Base-by-base conservation (phyloP, 495 filamentous ascomycete species). In the Aspergillus affinis region DNA sequence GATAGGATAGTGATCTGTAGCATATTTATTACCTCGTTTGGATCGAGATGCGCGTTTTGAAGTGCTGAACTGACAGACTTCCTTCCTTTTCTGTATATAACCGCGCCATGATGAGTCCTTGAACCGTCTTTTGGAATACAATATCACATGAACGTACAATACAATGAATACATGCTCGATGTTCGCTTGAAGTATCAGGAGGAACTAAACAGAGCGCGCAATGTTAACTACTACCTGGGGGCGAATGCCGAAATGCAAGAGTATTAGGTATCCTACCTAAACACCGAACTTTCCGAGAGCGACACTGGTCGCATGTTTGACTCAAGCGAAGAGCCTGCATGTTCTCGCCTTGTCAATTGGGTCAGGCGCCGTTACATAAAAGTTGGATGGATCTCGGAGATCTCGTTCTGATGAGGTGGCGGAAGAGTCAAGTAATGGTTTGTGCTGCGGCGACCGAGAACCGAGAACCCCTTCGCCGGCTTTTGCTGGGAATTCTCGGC, bases 251-350 rank as follows among this genome's bases (percentile, higher is more conserved):
- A 12, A n/a, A 5, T n/a, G 45, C 5, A 20, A n/a, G 8, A 45
- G 17, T 45, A 47, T 17, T n/a, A 47, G 15, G 19, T 17, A 12
- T 5, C 48, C 23, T 54, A 54, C 58, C 51, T 8, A 54, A 23
- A 47, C 58, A 60, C 18, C 58, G 58, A 30, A 60, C 58, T 30
- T 60, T 60, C 4, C 58, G 58, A 18, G 30, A 20, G 17, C 58
- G 51, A 55, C 58, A 60, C 41, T 60, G 58, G 20, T 60, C 58
- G 44, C 58, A 60, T 18, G 58, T 54, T 27, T 60, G 54, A 51
- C 45, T 59, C 13, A 48, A 36, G 15, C 36, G 20, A 9, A 41
- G 50, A 17, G 57, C 30, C 57, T 54, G 57, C 57, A 59, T 59
- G 6, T 20, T 57, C 27, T 29, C 8, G 27, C n/a, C n/a, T n/a